Percentiles rank a stretch among this genome's conserved stretches.
Evolutionary conservation across 345 rosid genomes (phyloP).

Genomic region (Trapa incisa): DNA sequence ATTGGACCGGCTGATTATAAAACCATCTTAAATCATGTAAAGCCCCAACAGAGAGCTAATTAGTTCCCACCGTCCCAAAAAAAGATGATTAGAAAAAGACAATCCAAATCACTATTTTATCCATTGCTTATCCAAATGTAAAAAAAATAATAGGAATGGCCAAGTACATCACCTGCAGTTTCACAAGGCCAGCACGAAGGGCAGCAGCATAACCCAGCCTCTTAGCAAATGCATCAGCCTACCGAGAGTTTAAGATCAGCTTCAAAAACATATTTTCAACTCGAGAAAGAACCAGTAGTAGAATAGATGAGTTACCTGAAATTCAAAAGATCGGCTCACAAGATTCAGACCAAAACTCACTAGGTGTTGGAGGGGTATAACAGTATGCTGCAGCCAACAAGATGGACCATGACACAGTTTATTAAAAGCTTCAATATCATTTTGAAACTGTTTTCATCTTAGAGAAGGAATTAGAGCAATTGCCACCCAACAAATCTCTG

Average conservation of each 20-base stretch:
- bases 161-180: slow-evolving; percentile 65
- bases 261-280: neutral
- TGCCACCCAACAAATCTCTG: neutral
- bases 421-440: neutral
- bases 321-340: slow-evolving; percentile 93
- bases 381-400: slow-evolving; percentile 60
- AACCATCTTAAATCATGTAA: no score
- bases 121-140: neutral
- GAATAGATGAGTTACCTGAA: slow-evolving; percentile 49
- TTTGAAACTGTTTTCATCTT: neutral
- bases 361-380: slow-evolving; percentile 83
- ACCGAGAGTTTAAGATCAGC: slow-evolving; percentile 6
- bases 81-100: neutral
- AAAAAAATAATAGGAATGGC: neutral
- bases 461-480: neutral
- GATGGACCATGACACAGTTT: neutral
- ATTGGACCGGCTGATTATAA: no score
- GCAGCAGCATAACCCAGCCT: slow-evolving; percentile 71
- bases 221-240: slow-evolving; percentile 99
- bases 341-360: slow-evolving; percentile 84
- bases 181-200: slow-evolving; percentile 87
- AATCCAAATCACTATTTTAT: neutral
- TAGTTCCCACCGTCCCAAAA: neutral
- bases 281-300: neutral
- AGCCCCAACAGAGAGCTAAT: no score